Conservation (phyloP, 2,329 filamentous ascomycete genomes). For the Lecanosticta acicola region DNA sequence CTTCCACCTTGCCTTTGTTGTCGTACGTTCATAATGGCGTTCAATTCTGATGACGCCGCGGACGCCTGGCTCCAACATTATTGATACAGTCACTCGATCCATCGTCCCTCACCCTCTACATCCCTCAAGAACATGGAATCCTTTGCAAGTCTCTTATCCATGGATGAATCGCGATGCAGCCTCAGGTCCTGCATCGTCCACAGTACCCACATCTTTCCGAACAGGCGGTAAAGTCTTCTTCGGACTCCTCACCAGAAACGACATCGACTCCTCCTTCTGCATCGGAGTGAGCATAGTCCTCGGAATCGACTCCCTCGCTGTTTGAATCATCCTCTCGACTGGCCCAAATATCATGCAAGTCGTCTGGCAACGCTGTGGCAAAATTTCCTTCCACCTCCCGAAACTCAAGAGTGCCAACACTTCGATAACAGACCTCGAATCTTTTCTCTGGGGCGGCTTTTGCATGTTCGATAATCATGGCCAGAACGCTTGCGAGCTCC, state of each 20-base stretch:
- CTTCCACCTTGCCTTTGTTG: too few relatives aligned
- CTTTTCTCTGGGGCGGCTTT: slow-evolving; percentile 16
- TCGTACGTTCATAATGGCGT: too few relatives aligned
- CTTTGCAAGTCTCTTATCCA: too few relatives aligned
- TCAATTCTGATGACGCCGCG: too few relatives aligned
- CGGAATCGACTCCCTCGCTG: background rate
- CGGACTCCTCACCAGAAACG: slow-evolving; percentile 10
- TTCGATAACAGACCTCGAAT: slow-evolving; percentile 34
- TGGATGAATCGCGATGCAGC: too few relatives aligned
- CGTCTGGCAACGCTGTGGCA: slow-evolving; percentile 3
- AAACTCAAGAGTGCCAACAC: slow-evolving; percentile 33
- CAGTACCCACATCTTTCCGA: slow-evolving; percentile 6
- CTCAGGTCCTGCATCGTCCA: slow-evolving; percentile 9
- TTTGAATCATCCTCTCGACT: background rate
- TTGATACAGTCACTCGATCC: too few relatives aligned
- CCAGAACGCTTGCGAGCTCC: slow-evolving; percentile 28
- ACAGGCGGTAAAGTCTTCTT: slow-evolving; percentile 19
- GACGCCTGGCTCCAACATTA: too few relatives aligned
- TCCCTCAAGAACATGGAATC: too few relatives aligned
- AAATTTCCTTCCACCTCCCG: slow-evolving; percentile 14
- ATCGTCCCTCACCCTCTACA: too few relatives aligned
- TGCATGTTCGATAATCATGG: slow-evolving; percentile 30
- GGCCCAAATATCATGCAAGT: slow-evolving; percentile 7
- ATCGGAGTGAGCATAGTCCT: slow-evolving; percentile 1
- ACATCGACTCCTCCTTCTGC: slow-evolving; percentile 6